Percentiles rank a stretch among this genome's conserved stretches.
Conservation (phyloP, 1,284 basidiomycete species). For the Apiotrichum siamense region DNA sequence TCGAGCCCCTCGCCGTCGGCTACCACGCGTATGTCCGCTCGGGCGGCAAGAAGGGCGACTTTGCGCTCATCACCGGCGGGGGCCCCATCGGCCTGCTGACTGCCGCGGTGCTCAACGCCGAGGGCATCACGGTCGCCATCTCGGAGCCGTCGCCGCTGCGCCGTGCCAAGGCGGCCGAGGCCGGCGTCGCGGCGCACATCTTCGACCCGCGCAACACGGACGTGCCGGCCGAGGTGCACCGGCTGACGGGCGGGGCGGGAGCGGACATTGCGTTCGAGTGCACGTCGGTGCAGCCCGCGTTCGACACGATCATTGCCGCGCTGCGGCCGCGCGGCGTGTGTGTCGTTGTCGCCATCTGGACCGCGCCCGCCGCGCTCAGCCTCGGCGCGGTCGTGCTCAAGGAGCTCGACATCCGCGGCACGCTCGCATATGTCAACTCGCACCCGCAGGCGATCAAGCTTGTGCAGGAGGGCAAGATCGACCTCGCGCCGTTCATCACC, state of each 20-base stretch:
- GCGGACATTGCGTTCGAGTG: conserved; percentile 17
- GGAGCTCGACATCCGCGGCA: conserved; percentile 17
- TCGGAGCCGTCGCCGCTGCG: conserved; percentile 10
- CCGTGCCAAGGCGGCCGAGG: conserved; percentile 9
- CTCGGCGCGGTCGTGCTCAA: conserved; percentile 15
- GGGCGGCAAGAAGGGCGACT: conserved; percentile 11
- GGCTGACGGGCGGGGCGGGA: conserved; percentile 6
- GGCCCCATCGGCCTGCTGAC: conserved; percentile 17
- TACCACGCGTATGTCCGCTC: conserved; percentile 16
- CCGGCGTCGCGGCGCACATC: conserved; percentile 9
- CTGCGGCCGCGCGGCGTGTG: conserved; percentile 10
- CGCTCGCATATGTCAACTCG: conserved; percentile 12
- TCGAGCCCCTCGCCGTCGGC: conserved; percentile 15
- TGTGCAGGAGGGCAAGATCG: conserved; percentile 13
- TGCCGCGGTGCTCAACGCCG: conserved; percentile 16
- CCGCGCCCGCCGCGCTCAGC: conserved; percentile 7
- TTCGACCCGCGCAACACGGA: conserved; percentile 10
- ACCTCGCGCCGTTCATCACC: conserved; percentile 18
- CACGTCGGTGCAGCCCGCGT: conserved; percentile 13
- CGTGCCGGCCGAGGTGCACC: conserved; percentile 4
- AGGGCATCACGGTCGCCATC: conserved; percentile 12
- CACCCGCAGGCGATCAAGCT: conserved; percentile 14
- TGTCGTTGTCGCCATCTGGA: conserved; percentile 15
- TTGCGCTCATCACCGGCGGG: conserved; percentile 13
- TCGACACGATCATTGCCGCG: conserved; percentile 15